Percentiles rank a stretch among this genome's conserved stretches.
Evolutionary conservation across 2,329 filamentous ascomycete genomes (phyloP).

Genomic region (Cryphonectria carpinicola): DNA sequence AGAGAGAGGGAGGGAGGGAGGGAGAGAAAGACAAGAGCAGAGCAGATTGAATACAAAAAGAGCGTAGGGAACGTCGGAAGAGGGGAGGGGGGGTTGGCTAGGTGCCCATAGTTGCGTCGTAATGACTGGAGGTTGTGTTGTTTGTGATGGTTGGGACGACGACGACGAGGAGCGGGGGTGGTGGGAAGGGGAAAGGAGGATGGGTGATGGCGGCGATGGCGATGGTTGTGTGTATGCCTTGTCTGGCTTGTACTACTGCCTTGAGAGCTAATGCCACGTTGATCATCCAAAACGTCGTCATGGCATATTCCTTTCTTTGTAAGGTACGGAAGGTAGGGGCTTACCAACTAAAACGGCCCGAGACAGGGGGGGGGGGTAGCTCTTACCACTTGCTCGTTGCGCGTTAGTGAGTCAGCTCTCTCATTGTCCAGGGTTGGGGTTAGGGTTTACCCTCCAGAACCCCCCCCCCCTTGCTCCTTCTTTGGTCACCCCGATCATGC

Average conservation of each 20-base stretch:
- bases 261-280: conserved; percentile 30
- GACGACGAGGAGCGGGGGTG: not conserved
- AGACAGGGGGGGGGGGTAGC: not conserved
- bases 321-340: not conserved
- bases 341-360: conserved; percentile 5
- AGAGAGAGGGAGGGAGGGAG: not conserved
- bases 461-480: not conserved
- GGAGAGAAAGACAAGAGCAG: not conserved
- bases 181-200: not conserved
- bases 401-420: too few relatives aligned
- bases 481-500: not conserved
- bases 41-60: conserved; percentile 7
- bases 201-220: conserved; percentile 25
- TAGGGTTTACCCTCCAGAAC: not conserved
- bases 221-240: not conserved
- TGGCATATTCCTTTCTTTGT: conserved; percentile 6
- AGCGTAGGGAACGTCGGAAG: conserved; percentile 9
- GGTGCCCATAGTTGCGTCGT: conserved; percentile 29
- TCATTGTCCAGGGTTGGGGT: not conserved
- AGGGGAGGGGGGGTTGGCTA: conserved; percentile 7
- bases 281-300: conserved; percentile 26
- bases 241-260: conserved; percentile 25
- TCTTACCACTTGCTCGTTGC: not conserved
- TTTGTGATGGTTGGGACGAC: conserved; percentile 6
- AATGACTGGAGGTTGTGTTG: not conserved